Percentiles rank a stretch among this genome's conserved stretches.
These are phyloP conservation scores for Hemileccinum hortonii DNA, from an alignment of 1,284 basidiomycete genomes.

Conservation along the genomic window DNA sequence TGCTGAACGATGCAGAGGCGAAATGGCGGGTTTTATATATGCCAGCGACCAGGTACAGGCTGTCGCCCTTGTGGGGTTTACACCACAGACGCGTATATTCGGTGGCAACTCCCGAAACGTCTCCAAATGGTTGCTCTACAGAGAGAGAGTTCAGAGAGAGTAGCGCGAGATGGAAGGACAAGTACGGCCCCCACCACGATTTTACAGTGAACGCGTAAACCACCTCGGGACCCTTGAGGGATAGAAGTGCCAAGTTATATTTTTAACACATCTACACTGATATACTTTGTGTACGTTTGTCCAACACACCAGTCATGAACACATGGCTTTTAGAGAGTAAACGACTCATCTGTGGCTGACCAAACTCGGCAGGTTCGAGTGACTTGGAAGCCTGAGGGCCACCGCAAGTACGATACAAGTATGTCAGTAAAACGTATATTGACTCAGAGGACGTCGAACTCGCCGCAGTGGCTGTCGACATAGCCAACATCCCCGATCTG, in stretches of 20 bases:
- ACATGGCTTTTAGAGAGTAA: not conserved
- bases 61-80: not conserved
- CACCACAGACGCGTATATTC: slow-evolving; percentile 7
- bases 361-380: not conserved
- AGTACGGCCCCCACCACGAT: slow-evolving; percentile 9
- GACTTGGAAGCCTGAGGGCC: too few relatives aligned
- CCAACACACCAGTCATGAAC: not conserved
- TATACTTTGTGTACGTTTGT: not conserved
- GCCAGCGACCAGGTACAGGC: slow-evolving; percentile 10
- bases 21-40: slow-evolving; percentile 4
- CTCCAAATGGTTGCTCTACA: not conserved
- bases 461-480: not conserved
- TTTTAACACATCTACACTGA: not conserved
- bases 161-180: slow-evolving; percentile 6
- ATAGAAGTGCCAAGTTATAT: not conserved
- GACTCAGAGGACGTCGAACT: slow-evolving; percentile 8
- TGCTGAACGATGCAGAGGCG: not conserved
- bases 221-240: not conserved
- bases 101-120: not conserved
- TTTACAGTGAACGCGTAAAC: slow-evolving; percentile 2
- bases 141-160: not conserved
- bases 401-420: too few relatives aligned
- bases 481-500: slow-evolving; percentile 13
- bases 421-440: slow-evolving; percentile 3
- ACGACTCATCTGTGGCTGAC: not conserved